Evolutionary conservation across 192 early-diverging fungal genomes (phyloP), one percentile per base, ranked within the genome.

Genomic region (Linnemannia elongata): DNA sequence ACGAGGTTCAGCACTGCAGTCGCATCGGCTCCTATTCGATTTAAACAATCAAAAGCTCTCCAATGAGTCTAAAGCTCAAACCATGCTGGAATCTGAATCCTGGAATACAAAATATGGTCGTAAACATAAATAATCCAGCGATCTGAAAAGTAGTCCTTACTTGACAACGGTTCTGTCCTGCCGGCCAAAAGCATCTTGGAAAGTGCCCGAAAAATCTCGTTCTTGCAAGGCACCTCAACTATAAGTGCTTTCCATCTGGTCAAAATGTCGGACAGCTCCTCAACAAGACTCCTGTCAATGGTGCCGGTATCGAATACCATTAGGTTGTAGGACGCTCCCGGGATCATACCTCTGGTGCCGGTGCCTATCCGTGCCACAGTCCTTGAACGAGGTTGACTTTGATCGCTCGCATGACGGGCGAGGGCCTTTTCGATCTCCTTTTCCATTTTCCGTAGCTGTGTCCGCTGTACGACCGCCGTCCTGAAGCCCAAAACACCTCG

Each of bases 341-440:
- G 75, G 17, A 78, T 85, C 41, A 85, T 81, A n/a, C 75, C 82
- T 52, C 82, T 38, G 7, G 82, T 68, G 20, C 77, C 74, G 4
- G 76, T 77, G 24, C 80, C 79, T 30, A 87, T 85, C 72, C 83
- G 79, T 47, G 74, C 66, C 6, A 74, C 60, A 44, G 80, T 71
- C 74, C 78, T 47, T 33, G 74, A 82, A 5, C 81, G 72, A 44
- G 80, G 76, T 63, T 82, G 81, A 49, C 10, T 54, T 6, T 72
- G 55, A 13, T 88, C 78, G 52, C 71, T 79, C 1, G 45, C 15
- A 30, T 73, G 75, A 47, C 80, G 75, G 20, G 35, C 22, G 1
- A 90, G 68, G 1, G 88, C 69, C 74, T 87, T 86, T 60, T 90
- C 89, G 24, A 90, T 75, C 10, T 90, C 89, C 49, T 90, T 90